Evolutionary conservation across 2,329 filamentous ascomycete genomes (phyloP), one percentile per base, ranked within the genome.

Genomic region (Penicillium expansum): DNA sequence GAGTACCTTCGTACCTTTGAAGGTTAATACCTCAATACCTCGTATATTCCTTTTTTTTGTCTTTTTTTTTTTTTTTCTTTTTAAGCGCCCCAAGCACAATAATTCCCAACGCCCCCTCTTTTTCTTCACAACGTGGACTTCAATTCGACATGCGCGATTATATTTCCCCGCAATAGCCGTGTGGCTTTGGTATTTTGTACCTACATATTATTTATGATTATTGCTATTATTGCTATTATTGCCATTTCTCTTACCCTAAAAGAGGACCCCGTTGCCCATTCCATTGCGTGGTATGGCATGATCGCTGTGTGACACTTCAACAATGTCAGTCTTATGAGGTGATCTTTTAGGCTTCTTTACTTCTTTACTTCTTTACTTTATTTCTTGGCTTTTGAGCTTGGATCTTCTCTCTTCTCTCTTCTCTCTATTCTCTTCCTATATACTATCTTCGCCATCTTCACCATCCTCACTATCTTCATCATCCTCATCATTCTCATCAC

Each of bases 81-180:
- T 51, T 60, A 71, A 69, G 55, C 65, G 65, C 65, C 59, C 62
- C 57, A 66, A 57, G 52, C 65, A 65, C 60, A 48, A 52, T 38
- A 62, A 63, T 55, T 44, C 33, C 20, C n/a, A n/a, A n/a, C n/a
- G n/a, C n/a, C n/a, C 33, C 10, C 16, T 37, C 20, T 38, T 38
- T 48, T 29, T 7, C 14, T 27, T 41, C 27, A 29, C 22, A 49
- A 44, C 49, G 53, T 50, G 53, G 39, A 32, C 33, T 38, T 43
- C 38, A 1, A 24, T 42, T 42, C 20, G 24, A 35, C 29, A 30
- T 52, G 50, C 50, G 50, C 43, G 11, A 45, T 50, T 38, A 45
- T 57, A 37, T 57, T 52, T 49, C 58, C 57, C 57, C 57, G 55
- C 60, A 59, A 49, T 55, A 27, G 42, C 32, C 38, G 13, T 14